Evolutionary conservation across 345 rosid species (phyloP), one percentile per base, ranked within the genome.

Genomic region (Populus davidiana): DNA sequence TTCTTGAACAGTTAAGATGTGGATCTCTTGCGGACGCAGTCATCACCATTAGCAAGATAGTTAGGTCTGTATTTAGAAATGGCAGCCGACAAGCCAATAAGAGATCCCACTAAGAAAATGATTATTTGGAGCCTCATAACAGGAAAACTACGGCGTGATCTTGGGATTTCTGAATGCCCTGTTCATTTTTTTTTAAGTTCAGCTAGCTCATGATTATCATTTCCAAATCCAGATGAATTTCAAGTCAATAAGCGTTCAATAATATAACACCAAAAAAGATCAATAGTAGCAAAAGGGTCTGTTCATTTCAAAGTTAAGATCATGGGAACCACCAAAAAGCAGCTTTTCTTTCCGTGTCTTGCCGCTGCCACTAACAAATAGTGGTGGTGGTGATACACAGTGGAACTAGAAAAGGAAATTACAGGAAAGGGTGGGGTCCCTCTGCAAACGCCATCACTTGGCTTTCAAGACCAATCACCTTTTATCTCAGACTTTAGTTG

Each of bases 381-480:
- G 31, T 43, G 54, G 61, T 21, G 27, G 25, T 35, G 23, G 21
- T 21, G 36, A 33, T 33, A 6, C 33, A 27, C 20, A 74, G 61
- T 27, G 66, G 74, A 62, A 36, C 16, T 69, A 52, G 44, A 54
- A 39, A 69, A 70, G 50, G 63, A 62, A 72, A 66, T 41, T 59
- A n/a, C 64, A 50, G 41, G 2, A 66, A 47, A 49, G 44, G 62
- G 8, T 20, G 88, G 85, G 67, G 85, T 87, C 89, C 71, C n/a
- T 43, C 88, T 83, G 80, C 67, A 75, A 77, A 78, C 25, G 75
- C 83, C 81, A 88, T 85, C 83, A 81, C 88, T 90, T 88, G 68
- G 83, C 92, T 86, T 88, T 90, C 89, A 87, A 86, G 89, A 86
- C 88, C 87, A 88, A 83, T 82, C 89, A 81, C 78, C 81, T 80